A percentile compares a stretch with the other conserved stretches of the same genome.
phyloP scores from a whole-genome alignment of 176 grass and related monocot species.

The Triticum dicoccoides region DNA sequence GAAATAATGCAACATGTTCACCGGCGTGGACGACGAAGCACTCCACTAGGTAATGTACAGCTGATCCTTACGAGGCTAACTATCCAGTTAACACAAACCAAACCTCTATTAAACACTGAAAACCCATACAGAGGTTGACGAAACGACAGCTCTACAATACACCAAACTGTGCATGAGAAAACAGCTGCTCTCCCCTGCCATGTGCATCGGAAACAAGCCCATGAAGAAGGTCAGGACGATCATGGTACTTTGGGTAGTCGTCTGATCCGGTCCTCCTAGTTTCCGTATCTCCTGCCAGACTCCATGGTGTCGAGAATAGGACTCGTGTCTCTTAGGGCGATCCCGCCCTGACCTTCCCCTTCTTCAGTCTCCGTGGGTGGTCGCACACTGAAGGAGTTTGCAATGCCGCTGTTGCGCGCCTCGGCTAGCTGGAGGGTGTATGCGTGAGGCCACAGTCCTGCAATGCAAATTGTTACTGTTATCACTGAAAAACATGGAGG shows the following conservation, averaged over 20 bases:
- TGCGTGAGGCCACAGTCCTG: slow-evolving; percentile 81
- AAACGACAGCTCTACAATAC: slow-evolving; percentile 8
- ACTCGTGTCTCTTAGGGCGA: slow-evolving; percentile 42
- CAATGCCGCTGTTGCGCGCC: slow-evolving; percentile 29
- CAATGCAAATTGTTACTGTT: not conserved
- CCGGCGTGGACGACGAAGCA: not conserved
- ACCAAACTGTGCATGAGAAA: slow-evolving; percentile 14
- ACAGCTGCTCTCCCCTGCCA: not conserved
- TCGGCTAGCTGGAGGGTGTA: slow-evolving; percentile 51
- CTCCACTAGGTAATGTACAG: slow-evolving; percentile 22
- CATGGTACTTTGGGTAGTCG: not conserved
- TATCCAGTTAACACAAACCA: not conserved
- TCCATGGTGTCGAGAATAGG: slow-evolving; percentile 46
- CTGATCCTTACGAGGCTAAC: not conserved
- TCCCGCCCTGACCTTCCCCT: slow-evolving; percentile 21
- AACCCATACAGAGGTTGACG: not conserved
- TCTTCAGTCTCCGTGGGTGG: slow-evolving; percentile 50
- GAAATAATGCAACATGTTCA: not conserved
- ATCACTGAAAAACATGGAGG: not conserved
- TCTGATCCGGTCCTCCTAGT: not conserved
- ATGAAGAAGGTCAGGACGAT: not conserved
- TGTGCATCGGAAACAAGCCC: not conserved
- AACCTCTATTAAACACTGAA: not conserved
- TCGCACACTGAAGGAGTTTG: slow-evolving; percentile 45
- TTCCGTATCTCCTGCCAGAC: slow-evolving; percentile 44